These are phyloP conservation scores for Sergeia podlipaevii DNA, from an alignment of 208 protist genomes.

Conservation along the genomic window DNA sequence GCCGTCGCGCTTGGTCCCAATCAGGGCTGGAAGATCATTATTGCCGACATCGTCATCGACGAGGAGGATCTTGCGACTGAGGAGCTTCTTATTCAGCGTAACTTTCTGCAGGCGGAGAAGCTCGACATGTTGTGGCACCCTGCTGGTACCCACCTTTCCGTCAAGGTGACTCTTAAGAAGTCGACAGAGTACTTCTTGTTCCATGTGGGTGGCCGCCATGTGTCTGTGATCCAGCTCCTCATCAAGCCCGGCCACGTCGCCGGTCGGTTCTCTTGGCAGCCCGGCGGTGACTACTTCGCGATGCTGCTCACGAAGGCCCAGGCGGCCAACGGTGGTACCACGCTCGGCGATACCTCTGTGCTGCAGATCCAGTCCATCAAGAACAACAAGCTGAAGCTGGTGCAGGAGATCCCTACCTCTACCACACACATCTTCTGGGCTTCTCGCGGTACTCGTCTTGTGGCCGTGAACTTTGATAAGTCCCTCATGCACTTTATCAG, in stretches of 20 bases:
- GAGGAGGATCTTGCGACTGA: conserved; percentile 66
- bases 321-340: conserved; percentile 21
- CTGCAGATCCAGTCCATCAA: conserved; percentile 79
- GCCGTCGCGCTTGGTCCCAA: conserved; percentile 43
- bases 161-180: conserved; percentile 64
- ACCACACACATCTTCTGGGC: conserved; percentile 84
- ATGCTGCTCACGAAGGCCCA: conserved; percentile 55
- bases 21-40: conserved; percentile 75
- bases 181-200: conserved; percentile 81
- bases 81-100: conserved; percentile 70
- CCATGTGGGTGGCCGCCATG: conserved; percentile 51
- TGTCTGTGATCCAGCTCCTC: conserved; percentile 55
- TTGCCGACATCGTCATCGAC: conserved; percentile 67
- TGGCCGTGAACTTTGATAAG: conserved; percentile 79
- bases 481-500: conserved; percentile 82
- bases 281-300: conserved; percentile 76
- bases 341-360: conserved; percentile 48
- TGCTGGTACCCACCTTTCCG: conserved; percentile 73
- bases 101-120: conserved; percentile 70
- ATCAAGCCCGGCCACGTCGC: conserved; percentile 69
- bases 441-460: conserved; percentile 55
- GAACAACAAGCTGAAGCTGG: conserved; percentile 71
- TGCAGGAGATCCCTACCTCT: conserved; percentile 50
- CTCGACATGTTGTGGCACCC: conserved; percentile 90
- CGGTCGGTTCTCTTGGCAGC: conserved; percentile 84